These are phyloP conservation scores for Phaeotremella fagi DNA, from an alignment of 768 basidiomycete species.

Conservation along the genomic window DNA sequence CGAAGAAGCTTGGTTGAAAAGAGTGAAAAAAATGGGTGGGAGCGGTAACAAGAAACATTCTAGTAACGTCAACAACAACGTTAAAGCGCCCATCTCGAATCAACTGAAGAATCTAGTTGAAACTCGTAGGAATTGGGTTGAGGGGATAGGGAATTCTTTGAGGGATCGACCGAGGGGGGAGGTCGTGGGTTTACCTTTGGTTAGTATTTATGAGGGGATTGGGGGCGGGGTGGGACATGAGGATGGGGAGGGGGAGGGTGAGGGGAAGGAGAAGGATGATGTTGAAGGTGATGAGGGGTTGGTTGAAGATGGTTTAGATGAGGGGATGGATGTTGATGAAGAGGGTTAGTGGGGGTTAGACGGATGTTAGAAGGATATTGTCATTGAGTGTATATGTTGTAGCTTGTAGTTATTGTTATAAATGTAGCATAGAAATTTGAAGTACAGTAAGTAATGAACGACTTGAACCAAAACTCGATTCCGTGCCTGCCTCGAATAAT, in stretches of 20 bases:
- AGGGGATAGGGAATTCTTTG: conserved; percentile 68
- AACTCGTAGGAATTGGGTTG: conserved; percentile 73
- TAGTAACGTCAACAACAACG: conserved; percentile 42
- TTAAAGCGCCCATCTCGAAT: conserved; percentile 41
- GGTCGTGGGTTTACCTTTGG: conserved; percentile 72
- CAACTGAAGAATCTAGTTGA: conserved; percentile 56
- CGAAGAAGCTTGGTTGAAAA: conserved; percentile 64
- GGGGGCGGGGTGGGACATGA: conserved; percentile 7
- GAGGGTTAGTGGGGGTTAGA: neutral
- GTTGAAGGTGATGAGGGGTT: neutral
- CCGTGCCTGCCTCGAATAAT: neutral
- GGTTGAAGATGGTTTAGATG: neutral
- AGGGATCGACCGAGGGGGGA: conserved; percentile 62
- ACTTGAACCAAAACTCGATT: neutral
- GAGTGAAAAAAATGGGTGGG: conserved; percentile 67
- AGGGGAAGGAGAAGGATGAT: neutral
- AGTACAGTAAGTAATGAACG: too few relatives aligned
- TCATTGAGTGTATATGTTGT: neutral
- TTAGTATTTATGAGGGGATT: conserved; percentile 70
- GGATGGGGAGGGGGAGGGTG: neutral
- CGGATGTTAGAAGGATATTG: neutral
- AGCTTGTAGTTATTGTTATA: neutral
- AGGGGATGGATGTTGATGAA: neutral
- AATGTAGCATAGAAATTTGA: too few relatives aligned
- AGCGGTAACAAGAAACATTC: conserved; percentile 23